Evolutionary conservation across 2,329 filamentous ascomycete genomes (phyloP), one percentile per base, ranked within the genome.

Genomic region (Cercospora citrullina): DNA sequence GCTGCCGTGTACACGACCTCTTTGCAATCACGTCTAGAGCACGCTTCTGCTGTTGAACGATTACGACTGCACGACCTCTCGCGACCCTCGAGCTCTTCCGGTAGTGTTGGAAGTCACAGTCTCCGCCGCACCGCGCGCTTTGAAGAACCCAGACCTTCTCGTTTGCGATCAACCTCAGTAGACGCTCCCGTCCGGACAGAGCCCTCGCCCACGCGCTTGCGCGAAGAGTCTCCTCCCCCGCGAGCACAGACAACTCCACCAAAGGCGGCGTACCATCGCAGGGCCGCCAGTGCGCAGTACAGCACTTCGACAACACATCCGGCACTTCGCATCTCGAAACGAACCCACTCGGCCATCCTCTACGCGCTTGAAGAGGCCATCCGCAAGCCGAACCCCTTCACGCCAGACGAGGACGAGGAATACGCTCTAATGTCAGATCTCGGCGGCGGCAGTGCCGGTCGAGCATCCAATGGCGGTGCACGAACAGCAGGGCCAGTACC

Each of bases 361-460:
- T 98, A 91, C 84, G 89, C 93, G 42, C 87, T 98, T 66, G 94
- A 98, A 83, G 93, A 96, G 83, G 93, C 92, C 42, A 86, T 98
- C 73, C 90, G 94, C 73, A 87, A 90, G 58, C 93, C 94, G 2
- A 87, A 93, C 72, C 84, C 88, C 60, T 96, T 98, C 81, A 96
- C 93, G 8, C 86, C 91, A 26, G 93, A 97, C 80, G 82, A 90
- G 73, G 86, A 90, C 69, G 95, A 99, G 84, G 92, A 96, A 83
- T 91, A 92, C 86, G 92, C 94, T 74, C 87, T 88, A 76, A 98
- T 99, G 94, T 91, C 94, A 74, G 94, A 97, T 79, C 85, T 97
- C 74, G 85, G 87, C 76, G 87, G 88, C 77, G 70, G 70, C 60
- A 71, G 65, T 63, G 66, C 70, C 53, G 68, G 64, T 68, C 84